phyloP scores from a whole-genome alignment of 352 stramenopile species.

The Phytophthora podocarpi region DNA sequence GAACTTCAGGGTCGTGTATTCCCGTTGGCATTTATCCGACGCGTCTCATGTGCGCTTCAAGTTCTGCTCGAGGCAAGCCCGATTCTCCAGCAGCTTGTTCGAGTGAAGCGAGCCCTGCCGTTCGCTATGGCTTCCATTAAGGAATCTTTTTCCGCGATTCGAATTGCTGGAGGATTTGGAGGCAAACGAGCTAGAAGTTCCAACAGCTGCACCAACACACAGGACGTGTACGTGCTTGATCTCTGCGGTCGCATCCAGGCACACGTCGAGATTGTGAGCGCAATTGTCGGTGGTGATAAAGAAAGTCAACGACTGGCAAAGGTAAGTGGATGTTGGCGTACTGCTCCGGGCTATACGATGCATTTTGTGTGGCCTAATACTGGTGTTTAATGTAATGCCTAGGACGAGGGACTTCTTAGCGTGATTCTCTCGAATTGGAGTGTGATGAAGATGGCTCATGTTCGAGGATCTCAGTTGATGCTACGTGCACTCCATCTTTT shows the following conservation, averaged over 20 bases:
- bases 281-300: conserved; percentile 41
- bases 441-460: conserved; percentile 51
- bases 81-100: conserved; percentile 33
- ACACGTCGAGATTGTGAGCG: conserved; percentile 58
- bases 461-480: conserved; percentile 47
- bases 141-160: conserved; percentile 50
- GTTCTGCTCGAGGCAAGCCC: conserved; percentile 42
- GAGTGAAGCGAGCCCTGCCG: conserved; percentile 42
- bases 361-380: background rate
- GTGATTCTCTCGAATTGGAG: conserved; percentile 63
- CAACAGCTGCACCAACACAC: conserved; percentile 13
- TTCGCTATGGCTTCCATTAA: conserved; percentile 45
- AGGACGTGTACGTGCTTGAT: conserved; percentile 42
- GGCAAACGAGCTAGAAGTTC: conserved; percentile 26
- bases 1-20: conserved; percentile 16
- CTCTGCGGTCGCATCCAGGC: conserved; percentile 45
- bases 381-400: background rate
- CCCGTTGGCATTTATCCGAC: conserved; percentile 24
- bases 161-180: conserved; percentile 55
- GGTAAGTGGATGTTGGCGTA: conserved; percentile 20
- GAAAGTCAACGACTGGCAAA: conserved; percentile 45
- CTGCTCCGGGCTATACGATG: background rate
- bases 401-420: conserved; percentile 43
- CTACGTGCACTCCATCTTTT: conserved; percentile 50
- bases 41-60: conserved; percentile 42